Percentiles rank a stretch among this genome's conserved stretches.
These are phyloP conservation scores for Sphaerobolus stellatus DNA, from an alignment of 1,284 basidiomycete genomes.

Conservation along the genomic window DNA sequence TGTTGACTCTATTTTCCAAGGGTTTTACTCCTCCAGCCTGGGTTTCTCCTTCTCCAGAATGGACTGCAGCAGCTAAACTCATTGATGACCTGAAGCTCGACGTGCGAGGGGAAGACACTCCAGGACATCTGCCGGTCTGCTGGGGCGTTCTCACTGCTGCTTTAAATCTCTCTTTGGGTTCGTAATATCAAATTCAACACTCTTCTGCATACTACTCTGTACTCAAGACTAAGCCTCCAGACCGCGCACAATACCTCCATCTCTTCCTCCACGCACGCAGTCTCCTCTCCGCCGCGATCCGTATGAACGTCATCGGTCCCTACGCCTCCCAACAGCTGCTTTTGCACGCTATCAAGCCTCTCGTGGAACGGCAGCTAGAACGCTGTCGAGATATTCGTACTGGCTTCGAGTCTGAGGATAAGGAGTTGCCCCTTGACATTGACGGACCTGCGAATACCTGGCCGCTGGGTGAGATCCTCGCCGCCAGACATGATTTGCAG, in stretches of 20 bases:
- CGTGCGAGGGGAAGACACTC: conserved; percentile 61
- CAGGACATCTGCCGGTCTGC: conserved; percentile 86
- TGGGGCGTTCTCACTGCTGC: conserved; percentile 85
- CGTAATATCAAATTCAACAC: conserved; percentile 23
- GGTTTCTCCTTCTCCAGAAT: conserved; percentile 17
- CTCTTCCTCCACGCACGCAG: conserved; percentile 92
- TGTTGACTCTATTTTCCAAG: conserved; percentile 85
- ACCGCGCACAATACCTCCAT: conserved; percentile 78
- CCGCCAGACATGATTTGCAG: conserved; percentile 87
- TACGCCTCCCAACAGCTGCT: conserved; percentile 91
- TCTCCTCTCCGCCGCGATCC: conserved; percentile 86
- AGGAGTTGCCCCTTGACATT: conserved; percentile 36
- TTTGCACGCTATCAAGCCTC: conserved; percentile 63
- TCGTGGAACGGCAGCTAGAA: conserved; percentile 57
- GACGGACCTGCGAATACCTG: conserved; percentile 84
- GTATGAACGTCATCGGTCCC: conserved; percentile 90
- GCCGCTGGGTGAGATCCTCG: conserved; percentile 94
- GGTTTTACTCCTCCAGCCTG: conserved; percentile 63
- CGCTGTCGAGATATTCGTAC: conserved; percentile 48
- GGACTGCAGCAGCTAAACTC: conserved; percentile 18
- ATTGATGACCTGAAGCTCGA: conserved; percentile 67
- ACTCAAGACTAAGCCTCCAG: no score
- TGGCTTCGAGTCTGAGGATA: conserved; percentile 23
- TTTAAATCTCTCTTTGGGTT: conserved; percentile 73
- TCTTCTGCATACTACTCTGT: no score